Evolutionary conservation across 176 grass and related monocot species (phyloP).

Genomic region (Hordeum marinum): DNA sequence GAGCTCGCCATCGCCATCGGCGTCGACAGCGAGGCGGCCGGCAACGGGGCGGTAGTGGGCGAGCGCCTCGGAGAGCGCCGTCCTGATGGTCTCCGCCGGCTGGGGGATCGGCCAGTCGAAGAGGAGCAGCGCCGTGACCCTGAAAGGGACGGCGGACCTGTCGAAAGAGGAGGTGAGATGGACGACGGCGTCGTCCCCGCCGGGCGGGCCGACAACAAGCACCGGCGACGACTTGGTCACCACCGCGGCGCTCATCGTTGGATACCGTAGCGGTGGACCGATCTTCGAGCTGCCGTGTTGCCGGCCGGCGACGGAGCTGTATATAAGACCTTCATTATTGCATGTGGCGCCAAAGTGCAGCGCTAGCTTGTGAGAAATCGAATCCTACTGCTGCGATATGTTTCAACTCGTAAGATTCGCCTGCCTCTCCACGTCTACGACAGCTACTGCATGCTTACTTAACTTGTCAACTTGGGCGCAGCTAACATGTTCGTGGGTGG

Average conservation of each 20-base stretch:
- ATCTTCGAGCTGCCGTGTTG: no score
- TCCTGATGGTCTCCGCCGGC: conserved; percentile 9
- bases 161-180: conserved; percentile 15
- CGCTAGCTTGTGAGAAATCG: no score
- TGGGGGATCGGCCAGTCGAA: not conserved
- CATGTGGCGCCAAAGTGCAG: no score
- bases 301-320: no score
- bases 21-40: not conserved
- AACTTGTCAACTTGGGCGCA: no score
- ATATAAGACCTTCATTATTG: no score
- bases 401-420: no score
- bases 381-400: no score
- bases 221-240: not conserved
- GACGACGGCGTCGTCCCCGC: conserved; percentile 12
- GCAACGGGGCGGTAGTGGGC: conserved; percentile 39
- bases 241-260: not conserved
- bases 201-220: conserved; percentile 1
- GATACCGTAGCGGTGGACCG: no score
- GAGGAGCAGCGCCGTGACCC: not conserved
- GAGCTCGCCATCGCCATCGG: not conserved
- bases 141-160: not conserved
- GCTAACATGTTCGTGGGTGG: no score
- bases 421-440: no score
- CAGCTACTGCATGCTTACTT: no score
- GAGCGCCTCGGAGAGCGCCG: conserved; percentile 6